Conservation (phyloP, 208 protist genomes). For the Trichomonas vaginalis region DNA sequence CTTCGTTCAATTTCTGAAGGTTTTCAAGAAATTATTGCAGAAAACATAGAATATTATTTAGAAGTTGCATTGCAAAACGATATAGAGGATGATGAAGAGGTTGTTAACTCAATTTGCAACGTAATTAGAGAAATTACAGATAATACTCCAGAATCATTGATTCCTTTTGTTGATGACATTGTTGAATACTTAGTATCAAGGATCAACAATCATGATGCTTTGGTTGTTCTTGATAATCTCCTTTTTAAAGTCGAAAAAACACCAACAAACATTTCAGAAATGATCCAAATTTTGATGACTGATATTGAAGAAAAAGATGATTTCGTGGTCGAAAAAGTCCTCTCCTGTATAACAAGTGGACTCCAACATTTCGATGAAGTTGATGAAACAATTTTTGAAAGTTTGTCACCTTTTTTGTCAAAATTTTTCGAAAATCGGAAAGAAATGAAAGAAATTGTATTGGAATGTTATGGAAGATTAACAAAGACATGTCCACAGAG, state of each 20-base stretch:
- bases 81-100: neutral
- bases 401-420: neutral
- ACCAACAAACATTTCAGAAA: neutral
- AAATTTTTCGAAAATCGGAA: neutral
- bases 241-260: neutral
- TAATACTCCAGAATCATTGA: neutral
- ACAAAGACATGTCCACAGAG: neutral
- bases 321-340: neutral
- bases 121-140: neutral
- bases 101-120: neutral
- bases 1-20: neutral
- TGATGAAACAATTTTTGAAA: neutral
- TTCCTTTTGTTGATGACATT: neutral
- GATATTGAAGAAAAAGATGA: neutral
- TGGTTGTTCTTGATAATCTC: neutral
- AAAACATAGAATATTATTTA: neutral
- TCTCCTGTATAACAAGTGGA: neutral
- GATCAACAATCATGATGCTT: neutral
- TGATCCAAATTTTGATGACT: neutral
- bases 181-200: neutral
- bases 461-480: neutral
- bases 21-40: neutral
- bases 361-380: neutral
- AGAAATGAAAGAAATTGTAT: neutral
- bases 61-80: neutral